Conservation (phyloP, 257 asterid species). For the Craterostigma plantagineum region DNA sequence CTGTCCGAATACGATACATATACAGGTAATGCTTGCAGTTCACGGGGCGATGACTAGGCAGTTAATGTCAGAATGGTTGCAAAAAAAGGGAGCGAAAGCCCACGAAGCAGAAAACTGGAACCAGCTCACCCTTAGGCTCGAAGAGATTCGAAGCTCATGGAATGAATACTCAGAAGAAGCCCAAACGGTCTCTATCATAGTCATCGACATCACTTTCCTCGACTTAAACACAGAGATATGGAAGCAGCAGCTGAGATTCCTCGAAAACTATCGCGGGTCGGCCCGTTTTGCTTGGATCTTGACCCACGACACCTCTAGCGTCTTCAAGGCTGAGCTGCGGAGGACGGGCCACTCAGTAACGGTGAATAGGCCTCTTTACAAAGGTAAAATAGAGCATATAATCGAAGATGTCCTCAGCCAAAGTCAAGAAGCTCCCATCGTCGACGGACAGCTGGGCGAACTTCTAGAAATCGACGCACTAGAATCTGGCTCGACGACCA, state of each 20-base stretch:
- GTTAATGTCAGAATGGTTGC: constrained; percentile 47
- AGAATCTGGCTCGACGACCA: constrained; percentile 30
- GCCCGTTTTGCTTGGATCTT: constrained; percentile 70
- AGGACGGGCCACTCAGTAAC: constrained; percentile 45
- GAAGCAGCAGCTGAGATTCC: constrained; percentile 66
- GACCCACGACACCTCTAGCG: constrained; percentile 45
- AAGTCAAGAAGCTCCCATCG: constrained; percentile 12
- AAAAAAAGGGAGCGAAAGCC: constrained; percentile 35
- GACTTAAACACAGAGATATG: constrained; percentile 61
- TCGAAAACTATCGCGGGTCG: constrained; percentile 29
- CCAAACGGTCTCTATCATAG: constrained; percentile 24
- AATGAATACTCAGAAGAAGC: constrained; percentile 12
- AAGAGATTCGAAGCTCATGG: constrained; percentile 16
- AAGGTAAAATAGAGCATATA: constrained; percentile 55
- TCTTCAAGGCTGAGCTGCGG: constrained; percentile 54
- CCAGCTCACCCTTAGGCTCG: constrained; percentile 49
- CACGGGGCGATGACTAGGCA: constrained; percentile 54
- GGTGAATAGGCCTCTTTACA: constrained; percentile 66
- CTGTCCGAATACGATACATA: constrained; percentile 13
- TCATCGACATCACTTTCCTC: constrained; percentile 56
- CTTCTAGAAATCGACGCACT: constrained; percentile 39
- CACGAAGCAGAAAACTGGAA: constrained; percentile 72
- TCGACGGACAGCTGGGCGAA: constrained; percentile 25
- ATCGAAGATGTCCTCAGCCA: constrained; percentile 39
- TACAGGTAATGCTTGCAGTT: constrained; percentile 86